Base-by-base conservation (phyloP, 1,284 basidiomycete species). In the Blastosporella zonata region DNA sequence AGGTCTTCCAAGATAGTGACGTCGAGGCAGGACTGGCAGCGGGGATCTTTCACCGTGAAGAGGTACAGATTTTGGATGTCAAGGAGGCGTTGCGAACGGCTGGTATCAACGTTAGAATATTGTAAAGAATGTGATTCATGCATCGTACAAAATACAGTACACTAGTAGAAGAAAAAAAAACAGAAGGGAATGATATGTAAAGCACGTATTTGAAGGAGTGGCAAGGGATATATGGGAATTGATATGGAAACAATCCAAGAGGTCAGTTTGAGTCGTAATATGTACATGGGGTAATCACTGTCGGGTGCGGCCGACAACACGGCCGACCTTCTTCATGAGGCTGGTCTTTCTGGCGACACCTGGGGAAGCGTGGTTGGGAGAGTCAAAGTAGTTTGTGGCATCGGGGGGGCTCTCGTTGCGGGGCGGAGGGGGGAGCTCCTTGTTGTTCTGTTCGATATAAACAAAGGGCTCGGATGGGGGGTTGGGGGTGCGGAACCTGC, bases 21-120 rank as follows among this genome's bases (percentile, higher is more conserved):
- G 93, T 87, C 0, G 97, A 99, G 69, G 93, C 97, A 27, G 97
- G 91, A 0, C 71, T 99, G 47, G 97, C 97, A 3, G 97, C 97
- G 13, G 97, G 97, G 3, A 97, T 99, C 59, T 99, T 99, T 72
- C 97, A 99, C 69, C 76, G 97, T 27, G 81, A 79, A 50, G 90
- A 98, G 66, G 93, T 98, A 4, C 66, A 63, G 20, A 90, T 91
- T 53, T 60, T 63, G 13, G 81, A 90, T 49, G 85, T 93, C 46
- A 95, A 93, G 69, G 65, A 67, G 28, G 68, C 71, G 4, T 62
- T 93, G 56, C 63, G 63, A 40, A 61, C 59, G 6, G 75, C 77
- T 20, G 71, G 73, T 0, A 77, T 91, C 53, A 77, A 75, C 47
- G 76, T 78, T 40, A 71, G 85, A 50, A 46, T 43, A 22, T 56